phyloP scores from a whole-genome alignment of 2,329 filamentous ascomycete species.

The Calonectria ilicicola region DNA sequence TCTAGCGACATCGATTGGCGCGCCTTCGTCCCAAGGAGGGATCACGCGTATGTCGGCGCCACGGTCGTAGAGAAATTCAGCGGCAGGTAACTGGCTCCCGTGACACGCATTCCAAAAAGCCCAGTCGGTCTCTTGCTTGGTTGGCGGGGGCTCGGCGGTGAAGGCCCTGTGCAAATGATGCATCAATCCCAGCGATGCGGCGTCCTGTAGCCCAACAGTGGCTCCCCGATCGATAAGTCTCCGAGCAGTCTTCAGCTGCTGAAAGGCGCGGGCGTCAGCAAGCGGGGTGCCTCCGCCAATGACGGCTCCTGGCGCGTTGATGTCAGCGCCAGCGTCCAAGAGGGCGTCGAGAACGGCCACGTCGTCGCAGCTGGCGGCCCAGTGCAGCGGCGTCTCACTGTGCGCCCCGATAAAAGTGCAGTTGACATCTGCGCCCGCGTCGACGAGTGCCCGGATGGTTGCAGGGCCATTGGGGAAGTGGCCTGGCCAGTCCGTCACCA shows the following conservation, averaged over 20 bases:
- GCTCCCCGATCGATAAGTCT: not conserved
- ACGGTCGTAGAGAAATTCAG: not conserved
- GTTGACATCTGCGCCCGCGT: not conserved
- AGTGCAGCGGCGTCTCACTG: not conserved
- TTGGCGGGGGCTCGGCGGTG: not conserved
- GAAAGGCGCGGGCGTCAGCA: not conserved
- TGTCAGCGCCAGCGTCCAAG: not conserved
- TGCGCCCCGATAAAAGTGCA: not conserved
- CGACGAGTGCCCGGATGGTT: not conserved
- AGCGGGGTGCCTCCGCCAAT: not conserved
- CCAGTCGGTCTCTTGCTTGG: not conserved
- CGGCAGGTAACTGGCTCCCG: not conserved
- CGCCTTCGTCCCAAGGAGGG: not conserved
- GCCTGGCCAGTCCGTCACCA: not conserved
- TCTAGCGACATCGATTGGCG: not conserved
- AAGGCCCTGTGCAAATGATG: not conserved
- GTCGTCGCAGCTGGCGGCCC: not conserved
- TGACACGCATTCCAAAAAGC: not conserved
- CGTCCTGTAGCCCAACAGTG: not conserved
- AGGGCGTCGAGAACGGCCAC: not conserved
- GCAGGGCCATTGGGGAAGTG: not conserved
- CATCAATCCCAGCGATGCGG: not conserved
- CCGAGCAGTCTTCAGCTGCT: not conserved
- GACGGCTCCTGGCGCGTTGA: not conserved
- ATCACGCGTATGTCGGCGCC: not conserved